Evolutionary conservation across 2,329 filamentous ascomycete species (phyloP), one percentile per base, ranked within the genome.

Genomic region (Incumbomyces delicatus): DNA sequence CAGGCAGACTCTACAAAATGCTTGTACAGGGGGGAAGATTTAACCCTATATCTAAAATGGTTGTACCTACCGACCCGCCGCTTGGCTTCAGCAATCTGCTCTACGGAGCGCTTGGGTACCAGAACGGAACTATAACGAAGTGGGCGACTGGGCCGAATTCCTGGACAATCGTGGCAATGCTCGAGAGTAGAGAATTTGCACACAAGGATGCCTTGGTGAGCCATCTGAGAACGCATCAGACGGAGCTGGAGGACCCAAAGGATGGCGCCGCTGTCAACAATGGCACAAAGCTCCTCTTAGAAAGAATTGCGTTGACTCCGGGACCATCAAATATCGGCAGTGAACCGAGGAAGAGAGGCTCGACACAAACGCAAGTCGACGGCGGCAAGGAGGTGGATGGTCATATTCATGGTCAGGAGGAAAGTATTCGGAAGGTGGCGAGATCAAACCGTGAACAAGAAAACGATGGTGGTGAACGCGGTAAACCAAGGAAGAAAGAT

Each of bases 71-170:
- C 2, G 80, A 88, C 41, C 87, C 88, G 13, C 76, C 85, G 6
- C 73, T 96, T 47, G 76, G 81, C 41, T 98, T 98, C 63, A 80
- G 86, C 50, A 76, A 84, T 53, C 70, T 84, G 41, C 73, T 98
- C n/a, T 96, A 90, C 63, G 79, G 82, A 5, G 71, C 84, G 51
- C 89, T 96, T 64, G 50, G 31, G 12, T 20, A 32, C 22, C 27
- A 29, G 14, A 39, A 48, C 14, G 46, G 51, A 2, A 78, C 85
- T 62, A 68, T 94, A 18, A 64, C 92, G 48, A 71, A 79, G 16
- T 98, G 92, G 92, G 89, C 90, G 0, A 89, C 82, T 0, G 85
- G 89, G 0, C 77, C 83, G 1, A 88, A 87, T 56, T 86, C 85
- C 1, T 96, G 95, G 57, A 86, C 94, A 10, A 75, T 95, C 3